Conservation (phyloP, 2,329 filamentous ascomycete species). For the Metarhizium robertsii region DNA sequence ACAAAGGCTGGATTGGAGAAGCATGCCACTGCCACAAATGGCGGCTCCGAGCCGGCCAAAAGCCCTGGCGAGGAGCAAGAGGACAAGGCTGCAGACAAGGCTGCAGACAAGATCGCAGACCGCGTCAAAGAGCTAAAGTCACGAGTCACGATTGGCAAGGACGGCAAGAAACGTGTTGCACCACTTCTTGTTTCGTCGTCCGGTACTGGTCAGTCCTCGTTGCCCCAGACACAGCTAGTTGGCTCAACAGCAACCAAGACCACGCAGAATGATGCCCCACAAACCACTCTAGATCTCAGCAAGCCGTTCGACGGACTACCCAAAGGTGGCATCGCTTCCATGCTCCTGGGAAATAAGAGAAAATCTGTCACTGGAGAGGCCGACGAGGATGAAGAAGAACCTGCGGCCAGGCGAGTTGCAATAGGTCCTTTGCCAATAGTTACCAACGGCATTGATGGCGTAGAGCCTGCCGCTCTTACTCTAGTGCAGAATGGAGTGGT, state of each 20-base stretch:
- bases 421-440: conserved; percentile 67
- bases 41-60: conserved; percentile 22
- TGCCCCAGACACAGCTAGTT: conserved; percentile 82
- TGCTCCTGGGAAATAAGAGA: conserved; percentile 89
- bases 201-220: conserved; percentile 74
- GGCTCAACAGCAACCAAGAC: conserved; percentile 59
- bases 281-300: conserved; percentile 78
- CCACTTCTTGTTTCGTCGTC: conserved; percentile 87
- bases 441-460: conserved; percentile 65
- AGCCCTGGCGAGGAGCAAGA: conserved; percentile 35
- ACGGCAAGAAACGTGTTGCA: conserved; percentile 92
- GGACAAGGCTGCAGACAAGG: conserved; percentile 46
- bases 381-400: conserved; percentile 62
- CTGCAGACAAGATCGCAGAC: conserved; percentile 44
- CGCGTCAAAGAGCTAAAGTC: conserved; percentile 64
- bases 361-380: conserved; percentile 66
- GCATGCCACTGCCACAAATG: conserved; percentile 26
- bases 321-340: conserved; percentile 73
- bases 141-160: conserved; percentile 87
- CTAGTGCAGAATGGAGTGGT: conserved; percentile 50
- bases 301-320: conserved; percentile 92
- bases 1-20: conserved; percentile 35
- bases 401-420: conserved; percentile 39
- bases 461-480: conserved; percentile 63
- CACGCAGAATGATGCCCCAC: conserved; percentile 61